A percentile compares a stretch with the other conserved stretches of the same genome.
Conservation (phyloP, 2,329 filamentous ascomycete genomes). For the Fusarium sp. region DNA sequence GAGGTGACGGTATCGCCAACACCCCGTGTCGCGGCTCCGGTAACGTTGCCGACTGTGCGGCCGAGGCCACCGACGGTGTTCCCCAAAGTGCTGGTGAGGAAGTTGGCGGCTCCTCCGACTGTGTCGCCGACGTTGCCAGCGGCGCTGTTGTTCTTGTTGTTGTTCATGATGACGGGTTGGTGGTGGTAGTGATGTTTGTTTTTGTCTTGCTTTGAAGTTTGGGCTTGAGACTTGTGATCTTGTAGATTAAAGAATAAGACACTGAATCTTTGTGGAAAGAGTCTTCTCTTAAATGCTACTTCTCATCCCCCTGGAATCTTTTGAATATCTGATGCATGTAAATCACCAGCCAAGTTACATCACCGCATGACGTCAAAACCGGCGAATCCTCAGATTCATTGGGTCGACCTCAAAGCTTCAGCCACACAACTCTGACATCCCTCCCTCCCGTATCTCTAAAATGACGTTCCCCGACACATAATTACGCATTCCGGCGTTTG, state of each 20-base stretch:
- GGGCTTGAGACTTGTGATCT: conserved; percentile 6
- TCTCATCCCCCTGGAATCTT: conserved; percentile 8
- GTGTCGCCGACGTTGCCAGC: conserved; percentile 51
- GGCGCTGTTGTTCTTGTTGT: conserved; percentile 44
- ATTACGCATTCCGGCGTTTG: conserved; percentile 38
- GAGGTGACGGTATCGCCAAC: conserved; percentile 67
- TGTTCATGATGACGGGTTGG: conserved; percentile 37
- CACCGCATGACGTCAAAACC: conserved; percentile 44
- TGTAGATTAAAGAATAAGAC: not conserved
- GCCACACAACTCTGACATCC: conserved; percentile 30
- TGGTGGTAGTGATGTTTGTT: not conserved
- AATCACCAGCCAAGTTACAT: conserved; percentile 24
- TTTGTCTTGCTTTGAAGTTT: conserved; percentile 6
- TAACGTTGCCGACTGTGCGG: conserved; percentile 57
- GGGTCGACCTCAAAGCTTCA: conserved; percentile 29
- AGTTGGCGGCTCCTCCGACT: conserved; percentile 53
- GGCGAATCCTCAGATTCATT: conserved; percentile 16
- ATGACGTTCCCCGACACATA: conserved; percentile 44
- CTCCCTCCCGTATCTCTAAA: conserved; percentile 24
- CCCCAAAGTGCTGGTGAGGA: conserved; percentile 56
- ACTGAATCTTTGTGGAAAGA: not conserved
- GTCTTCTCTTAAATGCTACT: conserved; percentile 21
- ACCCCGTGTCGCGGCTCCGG: conserved; percentile 66
- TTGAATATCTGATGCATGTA: conserved; percentile 26
- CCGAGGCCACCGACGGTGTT: conserved; percentile 57